Evolutionary conservation across 768 basidiomycete genomes (phyloP).

Genomic region (Pleurotus ostreatus): DNA sequence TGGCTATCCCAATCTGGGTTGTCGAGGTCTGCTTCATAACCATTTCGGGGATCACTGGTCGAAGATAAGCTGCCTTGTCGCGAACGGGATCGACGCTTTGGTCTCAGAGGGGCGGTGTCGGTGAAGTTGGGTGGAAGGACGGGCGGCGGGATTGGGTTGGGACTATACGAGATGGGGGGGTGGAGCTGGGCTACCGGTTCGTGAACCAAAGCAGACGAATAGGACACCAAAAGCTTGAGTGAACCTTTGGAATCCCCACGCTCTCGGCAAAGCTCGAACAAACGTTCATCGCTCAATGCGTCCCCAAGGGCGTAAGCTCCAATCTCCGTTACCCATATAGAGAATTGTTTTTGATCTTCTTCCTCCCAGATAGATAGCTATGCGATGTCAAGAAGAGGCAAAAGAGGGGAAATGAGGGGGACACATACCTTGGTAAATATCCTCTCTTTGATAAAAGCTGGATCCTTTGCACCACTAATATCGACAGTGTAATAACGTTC

Average conservation of each 20-base stretch:
- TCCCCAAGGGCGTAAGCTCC: slow-evolving; percentile 73
- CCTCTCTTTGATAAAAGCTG: slow-evolving; percentile 71
- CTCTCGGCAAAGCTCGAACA: slow-evolving; percentile 69
- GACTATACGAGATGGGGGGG: slow-evolving; percentile 27
- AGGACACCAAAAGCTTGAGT: slow-evolving; percentile 81
- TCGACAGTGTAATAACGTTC: slow-evolving; percentile 72
- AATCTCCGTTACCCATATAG: slow-evolving; percentile 87
- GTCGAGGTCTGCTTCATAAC: slow-evolving; percentile 74
- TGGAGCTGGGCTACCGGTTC: slow-evolving; percentile 37
- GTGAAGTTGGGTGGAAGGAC: slow-evolving; percentile 28
- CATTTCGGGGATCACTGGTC: slow-evolving; percentile 55
- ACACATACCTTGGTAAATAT: slow-evolving; percentile 71
- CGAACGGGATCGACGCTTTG: slow-evolving; percentile 51
- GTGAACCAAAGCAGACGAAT: slow-evolving; percentile 56
- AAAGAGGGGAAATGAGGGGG: slow-evolving; percentile 1
- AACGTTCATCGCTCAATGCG: slow-evolving; percentile 63
- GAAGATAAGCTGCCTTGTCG: slow-evolving; percentile 73
- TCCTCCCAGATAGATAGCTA: slow-evolving; percentile 83
- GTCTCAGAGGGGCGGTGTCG: slow-evolving; percentile 38
- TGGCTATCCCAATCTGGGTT: slow-evolving; percentile 44
- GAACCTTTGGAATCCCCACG: slow-evolving; percentile 74
- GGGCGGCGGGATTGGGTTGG: slow-evolving; percentile 50
- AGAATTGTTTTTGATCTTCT: slow-evolving; percentile 66
- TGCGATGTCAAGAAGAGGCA: slow-evolving; percentile 9
- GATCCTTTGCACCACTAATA: slow-evolving; percentile 59